Percentiles rank a stretch among this genome's conserved stretches.
Evolutionary conservation across 169 alveolate genomes (phyloP).

Genomic region (Babesia divergens): DNA sequence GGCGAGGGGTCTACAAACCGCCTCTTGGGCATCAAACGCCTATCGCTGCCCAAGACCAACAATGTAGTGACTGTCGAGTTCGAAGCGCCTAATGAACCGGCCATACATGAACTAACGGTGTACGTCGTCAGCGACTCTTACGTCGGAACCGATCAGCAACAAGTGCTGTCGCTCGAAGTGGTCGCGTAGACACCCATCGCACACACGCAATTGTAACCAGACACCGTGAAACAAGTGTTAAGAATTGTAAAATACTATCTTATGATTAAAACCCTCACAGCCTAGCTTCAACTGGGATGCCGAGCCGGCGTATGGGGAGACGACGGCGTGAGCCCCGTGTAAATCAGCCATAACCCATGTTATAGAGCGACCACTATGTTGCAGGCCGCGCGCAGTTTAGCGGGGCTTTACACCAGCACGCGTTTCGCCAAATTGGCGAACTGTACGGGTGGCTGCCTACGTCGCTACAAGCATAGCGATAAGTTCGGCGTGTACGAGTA

Average conservation of each 20-base stretch:
- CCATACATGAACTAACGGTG: slow-evolving; percentile 73
- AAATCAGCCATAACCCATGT: not conserved
- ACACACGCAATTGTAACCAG: not conserved
- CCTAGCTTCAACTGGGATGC: not conserved
- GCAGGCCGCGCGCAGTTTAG: not conserved
- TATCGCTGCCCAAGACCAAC: slow-evolving; percentile 61
- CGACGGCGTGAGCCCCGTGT: too few relatives aligned
- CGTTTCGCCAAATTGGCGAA: not conserved
- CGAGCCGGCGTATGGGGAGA: not conserved
- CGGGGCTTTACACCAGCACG: not conserved
- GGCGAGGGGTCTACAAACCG: slow-evolving; percentile 88
- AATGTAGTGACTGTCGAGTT: slow-evolving; percentile 76
- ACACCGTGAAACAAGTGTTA: too few relatives aligned
- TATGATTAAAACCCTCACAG: not conserved
- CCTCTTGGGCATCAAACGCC: slow-evolving; percentile 85
- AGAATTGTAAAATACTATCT: not conserved
- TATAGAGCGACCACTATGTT: not conserved
- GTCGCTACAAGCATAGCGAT: slow-evolving; percentile 6
- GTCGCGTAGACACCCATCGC: not conserved
- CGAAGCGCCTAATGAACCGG: slow-evolving; percentile 79
- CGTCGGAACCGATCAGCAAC: slow-evolving; percentile 81
- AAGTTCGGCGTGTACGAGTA: slow-evolving; percentile 42
- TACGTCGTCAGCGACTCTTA: slow-evolving; percentile 80
- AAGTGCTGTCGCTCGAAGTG: slow-evolving; percentile 28
- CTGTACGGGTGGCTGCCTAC: not conserved